Conservation (phyloP, 805 yeast species). For the Sugiyamaella mastotermitis region DNA sequence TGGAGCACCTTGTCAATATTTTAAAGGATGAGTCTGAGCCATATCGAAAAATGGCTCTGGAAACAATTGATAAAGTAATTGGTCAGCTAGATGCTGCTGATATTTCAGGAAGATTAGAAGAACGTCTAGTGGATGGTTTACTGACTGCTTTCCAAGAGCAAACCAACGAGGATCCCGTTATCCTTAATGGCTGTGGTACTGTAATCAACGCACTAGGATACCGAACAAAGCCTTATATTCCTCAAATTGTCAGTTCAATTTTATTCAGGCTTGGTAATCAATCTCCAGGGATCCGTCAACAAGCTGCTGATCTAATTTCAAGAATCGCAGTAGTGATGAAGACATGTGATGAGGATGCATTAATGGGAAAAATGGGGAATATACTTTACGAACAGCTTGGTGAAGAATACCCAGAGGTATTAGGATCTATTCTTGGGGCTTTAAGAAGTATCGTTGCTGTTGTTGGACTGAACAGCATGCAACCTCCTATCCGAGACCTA, state of each 20-base stretch:
- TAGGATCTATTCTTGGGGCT: constrained; percentile 79
- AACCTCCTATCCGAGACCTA: constrained; percentile 78
- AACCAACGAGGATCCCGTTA: constrained; percentile 45
- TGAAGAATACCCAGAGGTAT: constrained; percentile 88
- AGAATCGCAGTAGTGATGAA: constrained; percentile 61
- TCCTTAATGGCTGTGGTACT: constrained; percentile 59
- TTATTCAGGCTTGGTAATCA: constrained; percentile 70
- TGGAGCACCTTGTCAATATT: constrained; percentile 50
- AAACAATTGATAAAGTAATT: constrained; percentile 55
- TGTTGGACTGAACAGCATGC: constrained; percentile 53
- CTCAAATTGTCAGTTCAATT: constrained; percentile 64
- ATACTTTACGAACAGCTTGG: constrained; percentile 87
- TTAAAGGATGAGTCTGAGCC: constrained; percentile 82
- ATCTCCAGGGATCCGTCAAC: constrained; percentile 66
- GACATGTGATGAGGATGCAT: constrained; percentile 55
- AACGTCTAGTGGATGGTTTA: constrained; percentile 70
- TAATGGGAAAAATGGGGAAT: constrained; percentile 62
- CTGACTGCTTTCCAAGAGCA: constrained; percentile 76
- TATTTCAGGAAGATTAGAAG: constrained; percentile 54
- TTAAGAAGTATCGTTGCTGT: constrained; percentile 54
- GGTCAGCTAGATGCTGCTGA: constrained; percentile 46
- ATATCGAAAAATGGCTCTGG: constrained; percentile 71
- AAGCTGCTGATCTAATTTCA: constrained; percentile 73
- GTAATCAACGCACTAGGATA: constrained; percentile 56
- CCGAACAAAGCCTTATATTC: constrained; percentile 64